Evolutionary conservation across 108 stramenopile genomes (phyloP), one percentile per base, ranked within the genome.

Genomic region (Fragilaria crotonensis): DNA sequence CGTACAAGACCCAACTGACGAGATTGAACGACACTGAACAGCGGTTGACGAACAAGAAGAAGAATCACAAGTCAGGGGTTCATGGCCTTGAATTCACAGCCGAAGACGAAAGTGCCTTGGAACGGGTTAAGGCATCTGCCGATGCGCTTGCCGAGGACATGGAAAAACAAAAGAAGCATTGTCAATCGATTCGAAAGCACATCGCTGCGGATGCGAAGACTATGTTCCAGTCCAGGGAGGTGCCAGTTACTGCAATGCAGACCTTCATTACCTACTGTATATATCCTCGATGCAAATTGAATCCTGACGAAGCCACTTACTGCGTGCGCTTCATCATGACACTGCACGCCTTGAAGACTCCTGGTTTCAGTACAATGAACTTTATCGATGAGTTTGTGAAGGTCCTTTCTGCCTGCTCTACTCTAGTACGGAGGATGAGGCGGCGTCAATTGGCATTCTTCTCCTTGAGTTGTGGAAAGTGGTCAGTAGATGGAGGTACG

Each of bases 261-360:
- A 64, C 73, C 0, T 87, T 94, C 36, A 62, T 94, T 25, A 67
- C 73, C 1, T 54, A 68, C 60, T 95, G 94, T 66, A 57, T 92
- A 18, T 87, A 73, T 62, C 90, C 87, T 2, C 62, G 94, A 4
- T 77, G 78, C 53, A 31, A 80, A 18, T 60, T 76, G 27, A 83
- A 76, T 50, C 94, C 94, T 5, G 94, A 91, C 53, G 91, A 95
- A 59, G 81, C 94, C 30, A 65, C 87, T 41, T 95, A 76, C 64
- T 90, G 83, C 49, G 80, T 87, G 5, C 74, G 68, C 22, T 89
- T 95, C 57, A 59, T 83, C 0, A 71, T 67, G 50, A 63, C 84
- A 23, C 73, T 95, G 18, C 94, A 95, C 72, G 62, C 60, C 29
- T 64, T 85, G 31, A 79, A 80, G 51, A 79, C 86, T 29, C 89